These are phyloP conservation scores for Entomortierella parvispora DNA, from an alignment of 192 early-diverging fungal genomes.

Conservation along the genomic window DNA sequence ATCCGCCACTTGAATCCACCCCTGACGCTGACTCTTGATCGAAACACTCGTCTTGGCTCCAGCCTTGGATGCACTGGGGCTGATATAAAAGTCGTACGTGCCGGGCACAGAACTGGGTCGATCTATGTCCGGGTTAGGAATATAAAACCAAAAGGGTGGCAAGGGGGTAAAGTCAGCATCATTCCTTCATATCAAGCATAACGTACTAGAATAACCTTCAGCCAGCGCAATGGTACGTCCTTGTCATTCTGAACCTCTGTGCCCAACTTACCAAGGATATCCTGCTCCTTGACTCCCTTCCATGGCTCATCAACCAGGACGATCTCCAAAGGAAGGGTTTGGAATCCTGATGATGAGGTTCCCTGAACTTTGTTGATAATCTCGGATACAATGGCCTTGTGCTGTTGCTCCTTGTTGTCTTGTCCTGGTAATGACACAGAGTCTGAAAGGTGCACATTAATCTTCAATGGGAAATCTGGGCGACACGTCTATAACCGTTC, in stretches of 20 bases:
- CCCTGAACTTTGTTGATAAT: not conserved
- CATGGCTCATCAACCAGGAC: slow-evolving; percentile 5
- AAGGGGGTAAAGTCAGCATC: not conserved
- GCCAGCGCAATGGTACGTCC: not conserved
- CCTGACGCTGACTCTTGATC: slow-evolving; percentile 50
- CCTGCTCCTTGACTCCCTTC: slow-evolving; percentile 10
- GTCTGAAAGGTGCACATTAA: no score
- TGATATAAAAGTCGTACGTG: slow-evolving; percentile 54
- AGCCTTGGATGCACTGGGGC: slow-evolving; percentile 6
- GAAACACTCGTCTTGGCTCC: slow-evolving; percentile 4
- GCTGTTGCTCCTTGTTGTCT: not conserved
- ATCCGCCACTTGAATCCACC: slow-evolving; percentile 37
- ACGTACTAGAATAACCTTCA: not conserved
- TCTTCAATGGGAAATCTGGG: no score
- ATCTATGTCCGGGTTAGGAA: slow-evolving; percentile 6
- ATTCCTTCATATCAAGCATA: not conserved
- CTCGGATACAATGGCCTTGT: not conserved
- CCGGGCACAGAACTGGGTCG: slow-evolving; percentile 27
- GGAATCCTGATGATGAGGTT: not conserved
- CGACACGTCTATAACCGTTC: no score
- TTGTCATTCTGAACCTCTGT: not conserved
- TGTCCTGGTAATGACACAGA: not conserved
- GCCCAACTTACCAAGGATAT: slow-evolving; percentile 12
- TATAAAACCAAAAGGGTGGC: not conserved
- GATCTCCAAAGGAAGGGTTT: not conserved